Evolutionary conservation across 169 alveolate species (phyloP), one percentile per base, ranked within the genome.

Genomic region (Plasmodium malariae): DNA sequence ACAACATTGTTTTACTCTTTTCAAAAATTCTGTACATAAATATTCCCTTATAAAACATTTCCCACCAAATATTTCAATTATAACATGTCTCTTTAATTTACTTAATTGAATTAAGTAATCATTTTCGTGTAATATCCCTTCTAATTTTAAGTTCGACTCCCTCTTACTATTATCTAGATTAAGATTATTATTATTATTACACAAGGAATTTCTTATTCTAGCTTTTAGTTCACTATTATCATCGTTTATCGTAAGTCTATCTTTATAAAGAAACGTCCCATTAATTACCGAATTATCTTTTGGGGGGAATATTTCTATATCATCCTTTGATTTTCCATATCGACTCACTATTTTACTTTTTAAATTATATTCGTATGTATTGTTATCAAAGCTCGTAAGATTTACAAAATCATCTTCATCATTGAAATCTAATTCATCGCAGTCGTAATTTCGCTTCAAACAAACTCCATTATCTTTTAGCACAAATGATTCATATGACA

Each of bases 21-120:
- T 80, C 43, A 80, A 65, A 63, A 80, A 80, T 40, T 80, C 90
- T 9, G 90, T 80, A 57, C 74, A 80, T 80, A 80, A 40, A 65
- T 80, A 80, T 80, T 80, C 90, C 37, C 90, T 54, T 48, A 80
- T 80, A 43, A 80, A 80, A 49, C 90, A 80, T 55, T 80, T 80
- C 1, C 90, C 90, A 11, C 80, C 90, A 80, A 80, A 80, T 65
- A 80, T 80, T 54, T 80, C 90, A 49, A 80, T 34, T 32, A 80
- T 49, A 12, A 80, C 90, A 55, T 80, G 90, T 19, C 90, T 80
- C 65, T 54, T 80, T 80, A 80, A 80, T 65, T 80, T 80, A 69
- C 60, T 80, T 49, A 80, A 24, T 55, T 80, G 78, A 65, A 80
- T 63, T 65, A 65, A 69, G 40, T 63, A 80, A 80, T 80, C 90